phyloP scores from a whole-genome alignment of 2,329 filamentous ascomycete species.

The Calonectria henricotiae region DNA sequence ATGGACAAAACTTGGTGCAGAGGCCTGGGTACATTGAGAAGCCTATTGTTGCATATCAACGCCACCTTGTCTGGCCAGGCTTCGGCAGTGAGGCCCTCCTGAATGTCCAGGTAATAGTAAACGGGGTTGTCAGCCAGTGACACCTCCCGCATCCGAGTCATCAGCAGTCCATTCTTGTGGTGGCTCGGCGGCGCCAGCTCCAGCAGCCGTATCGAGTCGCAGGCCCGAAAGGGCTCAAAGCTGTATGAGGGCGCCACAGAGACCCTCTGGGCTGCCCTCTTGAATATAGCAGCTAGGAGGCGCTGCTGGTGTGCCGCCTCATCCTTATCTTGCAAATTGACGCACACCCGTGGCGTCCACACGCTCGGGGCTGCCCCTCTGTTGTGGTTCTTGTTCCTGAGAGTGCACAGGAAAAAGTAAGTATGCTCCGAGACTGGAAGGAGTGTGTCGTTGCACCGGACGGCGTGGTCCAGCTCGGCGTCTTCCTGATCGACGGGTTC shows the following conservation, averaged over 20 bases:
- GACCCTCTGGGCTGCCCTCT: constrained; percentile 21
- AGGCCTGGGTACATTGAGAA: constrained; percentile 31
- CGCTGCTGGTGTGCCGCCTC: constrained; percentile 18
- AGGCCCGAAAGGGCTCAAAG: background rate
- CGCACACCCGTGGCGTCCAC: constrained; percentile 33
- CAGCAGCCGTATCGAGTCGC: constrained; percentile 31
- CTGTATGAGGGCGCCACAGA: constrained; percentile 31
- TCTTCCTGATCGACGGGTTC: constrained; percentile 30
- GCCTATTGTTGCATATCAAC: constrained; percentile 35
- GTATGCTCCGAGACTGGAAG: constrained; percentile 33
- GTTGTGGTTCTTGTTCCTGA: constrained; percentile 25
- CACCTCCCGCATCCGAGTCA: constrained; percentile 32
- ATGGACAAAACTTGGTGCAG: constrained; percentile 31
- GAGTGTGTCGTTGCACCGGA: constrained; percentile 30
- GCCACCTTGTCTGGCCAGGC: constrained; percentile 35
- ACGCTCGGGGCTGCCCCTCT: constrained; percentile 14
- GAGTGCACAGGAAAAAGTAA: constrained; percentile 33
- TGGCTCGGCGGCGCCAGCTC: constrained; percentile 26
- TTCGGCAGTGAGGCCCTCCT: constrained; percentile 22
- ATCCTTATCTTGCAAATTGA: constrained; percentile 23
- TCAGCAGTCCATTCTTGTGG: constrained; percentile 29
- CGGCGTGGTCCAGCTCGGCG: constrained; percentile 26
- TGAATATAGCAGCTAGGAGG: constrained; percentile 23
- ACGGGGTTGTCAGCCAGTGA: constrained; percentile 29
- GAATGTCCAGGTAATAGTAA: constrained; percentile 34